A percentile compares a stretch with the other conserved stretches of the same genome.
Evolutionary conservation across 148 eudicot genomes (phyloP).

Genomic region (Cornus controversa): DNA sequence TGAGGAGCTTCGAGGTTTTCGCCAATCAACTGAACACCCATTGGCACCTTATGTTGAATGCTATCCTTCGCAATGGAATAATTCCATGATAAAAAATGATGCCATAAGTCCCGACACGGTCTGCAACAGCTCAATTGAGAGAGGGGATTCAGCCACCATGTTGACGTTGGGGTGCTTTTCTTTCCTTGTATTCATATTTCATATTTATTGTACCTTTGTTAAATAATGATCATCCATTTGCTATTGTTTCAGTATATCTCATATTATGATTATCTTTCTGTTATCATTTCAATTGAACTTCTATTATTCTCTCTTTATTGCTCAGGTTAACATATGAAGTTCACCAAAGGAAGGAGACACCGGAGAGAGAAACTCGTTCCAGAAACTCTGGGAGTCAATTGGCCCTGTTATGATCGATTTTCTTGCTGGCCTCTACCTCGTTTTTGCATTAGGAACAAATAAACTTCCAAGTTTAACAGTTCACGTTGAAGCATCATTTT

Average conservation of each 20-base stretch:
- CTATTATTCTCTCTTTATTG: neutral
- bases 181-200: neutral
- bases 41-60: conserved; percentile 39
- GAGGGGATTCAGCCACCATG: conserved; percentile 46
- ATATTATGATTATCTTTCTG: neutral
- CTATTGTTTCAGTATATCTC: neutral
- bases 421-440: conserved; percentile 4
- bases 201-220: neutral
- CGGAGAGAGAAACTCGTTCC: conserved; percentile 31
- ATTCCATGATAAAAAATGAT: conserved; percentile 26
- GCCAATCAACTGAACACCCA: conserved; percentile 29
- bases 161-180: conserved; percentile 54
- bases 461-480: neutral
- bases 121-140: conserved; percentile 32
- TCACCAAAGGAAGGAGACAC: conserved; percentile 39
- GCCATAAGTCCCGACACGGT: conserved; percentile 36
- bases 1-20: conserved; percentile 51
- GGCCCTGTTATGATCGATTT: conserved; percentile 16
- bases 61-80: conserved; percentile 30
- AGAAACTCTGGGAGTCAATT: conserved; percentile 26
- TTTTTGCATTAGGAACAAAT: conserved; percentile 7
- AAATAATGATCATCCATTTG: neutral
- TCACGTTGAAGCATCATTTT: neutral
- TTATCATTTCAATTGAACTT: neutral
- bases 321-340: conserved; percentile 42